Percentiles rank a stretch among this genome's conserved stretches.
These are phyloP conservation scores for Suhomyces terraborum DNA, from an alignment of 1,139 yeast genomes.

Conservation along the genomic window DNA sequence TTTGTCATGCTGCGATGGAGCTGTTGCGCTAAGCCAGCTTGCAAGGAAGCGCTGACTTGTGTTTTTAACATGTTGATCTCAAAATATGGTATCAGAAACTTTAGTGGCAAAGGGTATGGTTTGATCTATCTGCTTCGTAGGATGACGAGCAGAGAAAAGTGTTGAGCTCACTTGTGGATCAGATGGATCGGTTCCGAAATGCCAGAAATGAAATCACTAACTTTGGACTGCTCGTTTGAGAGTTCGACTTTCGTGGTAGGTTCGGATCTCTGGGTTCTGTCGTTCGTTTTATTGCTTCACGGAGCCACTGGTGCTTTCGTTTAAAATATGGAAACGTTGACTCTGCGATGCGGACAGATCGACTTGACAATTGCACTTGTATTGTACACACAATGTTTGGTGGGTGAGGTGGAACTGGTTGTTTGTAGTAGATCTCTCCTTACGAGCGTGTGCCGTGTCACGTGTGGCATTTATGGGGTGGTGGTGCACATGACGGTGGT, in stretches of 20 bases:
- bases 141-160: too few relatives aligned
- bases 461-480: background rate
- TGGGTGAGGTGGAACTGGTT: constrained; percentile 3
- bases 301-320: background rate
- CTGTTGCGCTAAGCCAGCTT: constrained; percentile 16
- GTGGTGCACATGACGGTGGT: background rate
- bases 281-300: background rate
- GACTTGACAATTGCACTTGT: background rate
- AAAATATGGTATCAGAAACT: too few relatives aligned
- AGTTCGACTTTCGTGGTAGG: too few relatives aligned
- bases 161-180: too few relatives aligned
- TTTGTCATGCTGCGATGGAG: constrained; percentile 14
- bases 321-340: background rate
- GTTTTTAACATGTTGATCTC: constrained; percentile 18
- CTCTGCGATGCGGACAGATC: background rate
- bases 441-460: background rate
- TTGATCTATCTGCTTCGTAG: too few relatives aligned
- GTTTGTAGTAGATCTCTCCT: background rate
- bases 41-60: constrained; percentile 17
- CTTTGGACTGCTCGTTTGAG: too few relatives aligned
- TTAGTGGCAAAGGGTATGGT: too few relatives aligned
- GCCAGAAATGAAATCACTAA: too few relatives aligned
- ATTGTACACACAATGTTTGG: background rate
- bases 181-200: too few relatives aligned
- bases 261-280: background rate